These are phyloP conservation scores for Cryptococcus sp. DNA, from an alignment of 1,284 basidiomycete species.

Conservation along the genomic window DNA sequence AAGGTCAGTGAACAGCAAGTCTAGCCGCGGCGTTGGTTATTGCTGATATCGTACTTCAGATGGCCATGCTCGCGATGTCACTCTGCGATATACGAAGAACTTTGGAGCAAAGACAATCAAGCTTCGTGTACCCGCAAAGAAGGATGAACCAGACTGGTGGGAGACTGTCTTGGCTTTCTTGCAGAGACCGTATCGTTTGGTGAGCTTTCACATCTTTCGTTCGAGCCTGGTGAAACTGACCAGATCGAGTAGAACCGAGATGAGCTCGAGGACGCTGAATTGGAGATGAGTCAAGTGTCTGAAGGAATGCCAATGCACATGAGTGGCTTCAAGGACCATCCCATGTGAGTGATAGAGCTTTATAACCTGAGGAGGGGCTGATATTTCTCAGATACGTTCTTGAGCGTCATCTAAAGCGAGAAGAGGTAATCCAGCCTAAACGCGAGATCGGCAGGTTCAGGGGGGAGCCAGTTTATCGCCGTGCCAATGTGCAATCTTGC, in stretches of 20 bases:
- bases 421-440: constrained; percentile 82
- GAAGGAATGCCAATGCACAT: constrained; percentile 96
- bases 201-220: too few relatives aligned
- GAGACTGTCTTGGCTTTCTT: constrained; percentile 62
- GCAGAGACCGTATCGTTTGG: constrained; percentile 74
- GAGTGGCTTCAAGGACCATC: constrained; percentile 93
- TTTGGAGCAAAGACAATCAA: constrained; percentile 82
- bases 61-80: constrained; percentile 60
- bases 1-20: constrained; percentile 62
- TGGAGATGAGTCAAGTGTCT: constrained; percentile 70
- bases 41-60: constrained; percentile 40
- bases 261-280: constrained; percentile 90
- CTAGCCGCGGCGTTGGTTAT: background rate
- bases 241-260: constrained; percentile 70
- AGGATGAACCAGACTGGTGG: constrained; percentile 84
- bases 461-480: constrained; percentile 89
- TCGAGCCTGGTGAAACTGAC: constrained; percentile 29
- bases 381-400: constrained; percentile 71
- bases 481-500: constrained; percentile 75
- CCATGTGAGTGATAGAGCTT: constrained; percentile 62
- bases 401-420: constrained; percentile 81
- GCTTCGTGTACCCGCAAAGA: constrained; percentile 67
- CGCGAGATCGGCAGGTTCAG: constrained; percentile 87
- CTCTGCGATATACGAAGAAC: constrained; percentile 66
- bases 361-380: background rate